Evolutionary conservation across 2,329 filamentous ascomycete genomes (phyloP), one percentile per base, ranked within the genome.

Genomic region (Pyricularia grisea): DNA sequence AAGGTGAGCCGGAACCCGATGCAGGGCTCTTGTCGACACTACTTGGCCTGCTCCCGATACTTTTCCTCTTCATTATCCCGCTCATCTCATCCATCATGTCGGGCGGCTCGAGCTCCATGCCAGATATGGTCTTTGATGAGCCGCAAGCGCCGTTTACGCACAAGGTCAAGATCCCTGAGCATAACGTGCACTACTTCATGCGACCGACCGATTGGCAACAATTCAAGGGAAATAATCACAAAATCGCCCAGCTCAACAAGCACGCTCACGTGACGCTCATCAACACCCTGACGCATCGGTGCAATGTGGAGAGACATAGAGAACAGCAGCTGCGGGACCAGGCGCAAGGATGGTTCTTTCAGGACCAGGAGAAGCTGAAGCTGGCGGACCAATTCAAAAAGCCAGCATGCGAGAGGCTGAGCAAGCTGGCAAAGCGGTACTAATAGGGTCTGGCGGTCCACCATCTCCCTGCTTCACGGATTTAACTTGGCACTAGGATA

Each of bases 1-100:
- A 85, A 36, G 87, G 82, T 71, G 80, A 80, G 75, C 78, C 81
- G 71, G 78, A 82, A 71, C 79, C 83, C 71, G 81, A 82, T 65
- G 82, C 85, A 67, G 85, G 82, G 67, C 76, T 88, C 77, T 71
- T 74, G 83, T 83, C 76, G 75, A 85, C 87, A 72, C 77, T 97
- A 73, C 80, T 92, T 69, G 91, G 93, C 70, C 85, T 99, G 20
- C 85, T 99, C 6, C 94, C 95, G 20, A 89, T 99, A 67, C 84
- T 99, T 68, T 83, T 99, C 72, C 88, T 99, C 74, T 96, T 99
- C 77, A 82, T 98, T 69, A 87, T 94, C 71, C 92, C 93, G 0
- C 84, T 97, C 30, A 82, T 98, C 69, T 92, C 92, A 25, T 94
- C 91, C 1, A 79, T 97, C 30, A 93, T 97, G 77, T 85, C 87